Conservation (phyloP, 306 rosid species). For the Mimosa pudica region DNA sequence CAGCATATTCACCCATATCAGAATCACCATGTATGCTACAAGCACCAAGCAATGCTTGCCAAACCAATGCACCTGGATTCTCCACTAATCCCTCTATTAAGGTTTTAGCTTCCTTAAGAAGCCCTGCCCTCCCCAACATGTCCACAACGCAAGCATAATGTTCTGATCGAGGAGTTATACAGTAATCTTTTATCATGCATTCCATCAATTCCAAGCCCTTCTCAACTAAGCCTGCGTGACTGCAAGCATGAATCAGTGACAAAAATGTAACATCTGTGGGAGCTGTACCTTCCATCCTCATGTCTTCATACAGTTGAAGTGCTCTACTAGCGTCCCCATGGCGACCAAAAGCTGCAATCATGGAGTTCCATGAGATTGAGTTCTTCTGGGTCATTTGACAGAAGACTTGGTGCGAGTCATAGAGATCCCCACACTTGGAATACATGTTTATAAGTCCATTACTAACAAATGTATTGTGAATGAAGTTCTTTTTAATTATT, state of each 20-base stretch:
- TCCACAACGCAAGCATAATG: slow-evolving; percentile 85
- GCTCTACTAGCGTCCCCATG: slow-evolving; percentile 78
- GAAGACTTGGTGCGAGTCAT: slow-evolving; percentile 61
- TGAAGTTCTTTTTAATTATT: slow-evolving; percentile 60
- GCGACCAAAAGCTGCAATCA: slow-evolving; percentile 86
- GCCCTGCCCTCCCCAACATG: slow-evolving; percentile 90
- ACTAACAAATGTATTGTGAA: slow-evolving; percentile 59
- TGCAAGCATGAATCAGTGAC: slow-evolving; percentile 89
- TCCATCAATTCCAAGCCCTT: slow-evolving; percentile 78
- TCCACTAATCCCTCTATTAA: slow-evolving; percentile 60
- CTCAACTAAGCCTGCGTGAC: slow-evolving; percentile 76
- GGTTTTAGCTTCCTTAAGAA: slow-evolving; percentile 65
- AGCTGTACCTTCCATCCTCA: slow-evolving; percentile 56
- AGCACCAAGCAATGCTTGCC: slow-evolving; percentile 97
- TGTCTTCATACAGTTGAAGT: slow-evolving; percentile 60
- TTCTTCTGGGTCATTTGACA: slow-evolving; percentile 57
- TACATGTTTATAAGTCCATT: slow-evolving; percentile 96
- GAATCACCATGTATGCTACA: slow-evolving; percentile 75
- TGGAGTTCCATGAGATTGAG: slow-evolving; percentile 81
- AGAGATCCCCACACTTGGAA: slow-evolving; percentile 80
- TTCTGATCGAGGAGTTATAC: slow-evolving; percentile 66
- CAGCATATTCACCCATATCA: slow-evolving; percentile 73
- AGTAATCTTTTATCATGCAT: slow-evolving; percentile 68
- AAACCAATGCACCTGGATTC: slow-evolving; percentile 61
- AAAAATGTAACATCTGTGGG: slow-evolving; percentile 80